Evolutionary conservation across 2,329 filamentous ascomycete genomes (phyloP).

Genomic region (Diplodia seriata): DNA sequence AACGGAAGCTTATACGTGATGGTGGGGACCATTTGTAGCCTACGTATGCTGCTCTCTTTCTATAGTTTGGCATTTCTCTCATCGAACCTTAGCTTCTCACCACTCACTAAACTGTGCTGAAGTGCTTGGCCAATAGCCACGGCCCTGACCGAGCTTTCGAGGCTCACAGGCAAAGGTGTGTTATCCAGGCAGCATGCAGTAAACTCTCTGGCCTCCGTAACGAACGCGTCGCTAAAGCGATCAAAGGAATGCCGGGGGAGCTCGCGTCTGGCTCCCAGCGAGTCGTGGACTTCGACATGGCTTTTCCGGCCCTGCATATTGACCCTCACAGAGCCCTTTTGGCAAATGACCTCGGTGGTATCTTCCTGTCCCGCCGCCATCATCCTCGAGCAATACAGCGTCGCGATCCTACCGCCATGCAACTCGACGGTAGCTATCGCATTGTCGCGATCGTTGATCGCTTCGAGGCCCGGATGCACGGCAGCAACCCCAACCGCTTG

Average conservation of each 20-base stretch:
- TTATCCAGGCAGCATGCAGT: background rate
- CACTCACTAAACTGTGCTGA: background rate
- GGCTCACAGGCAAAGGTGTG: background rate
- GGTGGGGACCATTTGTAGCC: no score
- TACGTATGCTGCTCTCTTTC: no score
- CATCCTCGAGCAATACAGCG: constrained; percentile 54
- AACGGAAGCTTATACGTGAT: no score
- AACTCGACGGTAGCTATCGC: constrained; percentile 43
- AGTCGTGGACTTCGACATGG: background rate
- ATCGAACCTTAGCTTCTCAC: background rate
- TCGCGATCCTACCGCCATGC: constrained; percentile 52
- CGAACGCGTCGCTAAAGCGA: background rate
- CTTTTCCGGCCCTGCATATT: background rate
- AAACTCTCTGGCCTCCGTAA: background rate
- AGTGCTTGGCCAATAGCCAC: background rate
- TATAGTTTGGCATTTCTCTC: background rate
- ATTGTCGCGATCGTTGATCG: background rate
- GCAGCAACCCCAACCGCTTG: constrained; percentile 43
- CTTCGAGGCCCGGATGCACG: background rate
- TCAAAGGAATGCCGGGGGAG: background rate
- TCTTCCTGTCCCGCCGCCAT: constrained; percentile 53
- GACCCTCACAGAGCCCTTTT: constrained; percentile 32
- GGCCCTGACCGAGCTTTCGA: constrained; percentile 1
- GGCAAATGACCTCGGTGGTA: constrained; percentile 52
- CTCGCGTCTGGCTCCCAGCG: background rate